Percentiles rank a stretch among this genome's conserved stretches.
These are phyloP conservation scores for Plasmodium knowlesi DNA, from an alignment of 169 alveolate species.

Conservation along the genomic window DNA sequence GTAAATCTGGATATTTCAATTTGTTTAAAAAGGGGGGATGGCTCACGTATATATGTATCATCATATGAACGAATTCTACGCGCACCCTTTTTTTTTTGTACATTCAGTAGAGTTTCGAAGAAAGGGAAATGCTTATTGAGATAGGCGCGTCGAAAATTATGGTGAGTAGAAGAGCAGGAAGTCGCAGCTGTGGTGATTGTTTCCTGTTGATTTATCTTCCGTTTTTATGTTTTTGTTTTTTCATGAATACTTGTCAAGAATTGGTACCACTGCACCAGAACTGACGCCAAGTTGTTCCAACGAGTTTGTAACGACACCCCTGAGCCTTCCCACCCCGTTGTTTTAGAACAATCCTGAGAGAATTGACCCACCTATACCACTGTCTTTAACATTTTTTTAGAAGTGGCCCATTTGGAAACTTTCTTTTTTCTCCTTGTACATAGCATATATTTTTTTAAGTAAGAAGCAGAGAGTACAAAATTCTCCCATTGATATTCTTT, in stretches of 20 bases:
- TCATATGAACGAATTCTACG: background rate
- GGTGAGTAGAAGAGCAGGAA: background rate
- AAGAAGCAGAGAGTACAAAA: background rate
- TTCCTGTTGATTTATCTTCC: background rate
- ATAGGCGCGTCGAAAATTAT: background rate
- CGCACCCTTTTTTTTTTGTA: background rate
- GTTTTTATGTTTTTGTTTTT: background rate
- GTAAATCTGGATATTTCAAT: background rate
- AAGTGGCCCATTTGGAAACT: background rate
- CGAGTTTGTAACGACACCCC: background rate
- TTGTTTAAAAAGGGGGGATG: background rate
- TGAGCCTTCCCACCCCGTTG: background rate
- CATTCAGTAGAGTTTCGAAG: background rate
- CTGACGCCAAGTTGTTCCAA: background rate
- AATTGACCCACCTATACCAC: background rate
- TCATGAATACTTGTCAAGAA: too few relatives aligned
- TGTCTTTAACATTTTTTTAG: background rate
- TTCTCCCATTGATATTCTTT: background rate
- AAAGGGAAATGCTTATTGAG: background rate
- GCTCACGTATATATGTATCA: background rate
- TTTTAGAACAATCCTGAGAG: background rate
- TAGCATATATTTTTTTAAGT: background rate
- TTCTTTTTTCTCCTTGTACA: background rate
- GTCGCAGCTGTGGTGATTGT: background rate
- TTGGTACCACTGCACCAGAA: background rate